A percentile compares a stretch with the other conserved stretches of the same genome.
Evolutionary conservation across 2,329 filamentous ascomycete genomes (phyloP).

Genomic region (Paecilomyces variotii): DNA sequence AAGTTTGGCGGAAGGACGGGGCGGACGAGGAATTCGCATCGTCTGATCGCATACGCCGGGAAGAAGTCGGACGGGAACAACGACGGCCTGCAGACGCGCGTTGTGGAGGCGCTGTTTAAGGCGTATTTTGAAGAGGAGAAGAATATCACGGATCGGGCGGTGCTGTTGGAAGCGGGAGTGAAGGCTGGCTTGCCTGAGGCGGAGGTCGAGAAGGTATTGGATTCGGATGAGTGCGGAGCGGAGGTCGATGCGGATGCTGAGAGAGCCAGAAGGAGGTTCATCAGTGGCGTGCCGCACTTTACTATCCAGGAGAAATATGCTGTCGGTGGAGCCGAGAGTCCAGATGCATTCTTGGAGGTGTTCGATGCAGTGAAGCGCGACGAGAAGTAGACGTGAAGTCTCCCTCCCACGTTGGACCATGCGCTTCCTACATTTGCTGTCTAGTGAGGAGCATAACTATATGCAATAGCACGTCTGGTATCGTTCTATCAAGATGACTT

Average conservation of each 20-base stretch:
- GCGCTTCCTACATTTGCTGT: too few relatives aligned
- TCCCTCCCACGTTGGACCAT: too few relatives aligned
- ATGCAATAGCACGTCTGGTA: too few relatives aligned
- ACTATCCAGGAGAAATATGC: conserved; percentile 61
- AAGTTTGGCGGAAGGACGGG: conserved; percentile 63
- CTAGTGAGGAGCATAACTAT: too few relatives aligned
- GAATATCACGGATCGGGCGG: conserved; percentile 53
- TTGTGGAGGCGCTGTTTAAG: conserved; percentile 57
- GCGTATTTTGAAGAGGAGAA: conserved; percentile 58
- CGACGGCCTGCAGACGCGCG: conserved; percentile 47
- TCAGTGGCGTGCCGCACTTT: conserved; percentile 68
- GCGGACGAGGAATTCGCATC: conserved; percentile 71
- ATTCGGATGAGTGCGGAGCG: conserved; percentile 46
- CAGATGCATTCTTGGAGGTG: conserved; percentile 56
- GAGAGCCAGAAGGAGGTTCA: conserved; percentile 44
- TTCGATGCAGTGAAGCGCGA: conserved; percentile 54
- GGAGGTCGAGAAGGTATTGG: conserved; percentile 49
- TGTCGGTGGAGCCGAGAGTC: conserved; percentile 65
- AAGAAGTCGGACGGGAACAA: conserved; percentile 34
- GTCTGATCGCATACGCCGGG: conserved; percentile 63
- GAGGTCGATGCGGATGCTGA: conserved; percentile 52
- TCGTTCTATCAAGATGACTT: background rate
- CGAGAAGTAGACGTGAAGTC: background rate
- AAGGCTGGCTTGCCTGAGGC: conserved; percentile 46
- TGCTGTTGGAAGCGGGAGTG: conserved; percentile 46